Evolutionary conservation across 1,139 yeast species (phyloP).

Genomic region (Lizanozyma gosingica): DNA sequence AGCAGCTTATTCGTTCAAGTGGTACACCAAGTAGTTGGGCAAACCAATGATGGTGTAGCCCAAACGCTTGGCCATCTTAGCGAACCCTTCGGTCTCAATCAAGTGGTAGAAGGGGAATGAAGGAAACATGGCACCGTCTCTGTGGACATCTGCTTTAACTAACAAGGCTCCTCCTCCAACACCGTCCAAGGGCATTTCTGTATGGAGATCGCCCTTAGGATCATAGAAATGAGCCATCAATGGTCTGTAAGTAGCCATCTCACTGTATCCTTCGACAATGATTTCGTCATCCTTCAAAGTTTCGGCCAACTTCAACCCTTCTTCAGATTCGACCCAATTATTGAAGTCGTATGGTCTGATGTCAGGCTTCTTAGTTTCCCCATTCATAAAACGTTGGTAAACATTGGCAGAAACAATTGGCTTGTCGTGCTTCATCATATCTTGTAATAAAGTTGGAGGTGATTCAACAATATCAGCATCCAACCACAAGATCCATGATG

Average conservation of each 20-base stretch:
- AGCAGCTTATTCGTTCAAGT: constrained; percentile 58
- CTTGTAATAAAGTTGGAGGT: constrained; percentile 74
- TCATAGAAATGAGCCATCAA: constrained; percentile 87
- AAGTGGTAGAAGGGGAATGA: constrained; percentile 94
- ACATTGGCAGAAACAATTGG: constrained; percentile 89
- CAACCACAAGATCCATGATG: constrained; percentile 93
- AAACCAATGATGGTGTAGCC: constrained; percentile 88
- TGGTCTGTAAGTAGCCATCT: constrained; percentile 91
- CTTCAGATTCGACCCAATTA: constrained; percentile 93
- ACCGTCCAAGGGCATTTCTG: constrained; percentile 83
- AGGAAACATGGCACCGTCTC: constrained; percentile 99
- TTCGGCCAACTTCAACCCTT: constrained; percentile 67
- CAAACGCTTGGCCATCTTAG: constrained; percentile 92
- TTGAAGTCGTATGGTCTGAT: constrained; percentile 90
- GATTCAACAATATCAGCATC: constrained; percentile 92
- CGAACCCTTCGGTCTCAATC: constrained; percentile 97
- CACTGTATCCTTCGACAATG: constrained; percentile 85
- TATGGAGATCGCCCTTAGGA: constrained; percentile 46
- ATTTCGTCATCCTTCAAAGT: constrained; percentile 79
- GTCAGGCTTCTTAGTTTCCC: constrained; percentile 43
- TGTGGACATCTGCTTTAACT: constrained; percentile 94
- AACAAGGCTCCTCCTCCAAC: constrained; percentile 95
- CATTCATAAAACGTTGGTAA: constrained; percentile 68
- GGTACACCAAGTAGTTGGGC: constrained; percentile 90
- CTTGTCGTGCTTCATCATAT: constrained; percentile 76